These are phyloP conservation scores for Penicillium brevicompactum DNA, from an alignment of 2,329 filamentous ascomycete genomes.

Conservation along the genomic window DNA sequence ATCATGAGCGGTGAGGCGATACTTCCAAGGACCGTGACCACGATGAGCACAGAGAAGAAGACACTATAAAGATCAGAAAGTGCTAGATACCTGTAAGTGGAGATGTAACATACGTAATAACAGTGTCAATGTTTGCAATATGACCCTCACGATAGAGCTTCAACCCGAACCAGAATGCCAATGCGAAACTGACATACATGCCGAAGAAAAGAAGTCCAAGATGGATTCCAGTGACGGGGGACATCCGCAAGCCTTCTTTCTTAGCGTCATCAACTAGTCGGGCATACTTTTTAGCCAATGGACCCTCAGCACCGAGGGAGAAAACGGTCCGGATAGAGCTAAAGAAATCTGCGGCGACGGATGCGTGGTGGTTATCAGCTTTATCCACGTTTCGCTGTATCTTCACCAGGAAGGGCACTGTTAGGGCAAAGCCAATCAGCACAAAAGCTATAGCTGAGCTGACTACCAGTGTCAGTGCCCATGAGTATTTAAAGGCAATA, in stretches of 20 bases:
- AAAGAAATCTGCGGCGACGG: conserved; percentile 47
- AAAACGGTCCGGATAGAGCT: conserved; percentile 48
- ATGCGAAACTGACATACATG: conserved; percentile 39
- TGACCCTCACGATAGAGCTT: conserved; percentile 37
- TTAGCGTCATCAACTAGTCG: conserved; percentile 41
- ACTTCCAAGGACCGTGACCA: conserved; percentile 27
- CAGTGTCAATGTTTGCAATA: conserved; percentile 37
- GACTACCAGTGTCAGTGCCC: conserved; percentile 55
- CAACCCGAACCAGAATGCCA: conserved; percentile 43
- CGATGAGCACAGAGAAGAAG: conserved; percentile 38
- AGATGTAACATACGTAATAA: conserved; percentile 27
- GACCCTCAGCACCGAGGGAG: conserved; percentile 45
- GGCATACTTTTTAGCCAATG: conserved; percentile 39
- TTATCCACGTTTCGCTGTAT: conserved; percentile 38
- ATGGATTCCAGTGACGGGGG: conserved; percentile 33
- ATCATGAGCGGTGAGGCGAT: conserved; percentile 38
- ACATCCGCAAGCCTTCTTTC: conserved; percentile 32
- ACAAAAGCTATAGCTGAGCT: conserved; percentile 51
- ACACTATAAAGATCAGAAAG: conserved; percentile 12
- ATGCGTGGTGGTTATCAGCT: conserved; percentile 40
- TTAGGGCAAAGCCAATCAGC: conserved; percentile 32
- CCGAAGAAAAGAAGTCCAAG: conserved; percentile 38
- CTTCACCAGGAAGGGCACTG: conserved; percentile 37
- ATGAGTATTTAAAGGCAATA: conserved; percentile 56
- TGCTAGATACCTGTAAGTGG: too few relatives aligned